Base-by-base conservation (phyloP, 108 stramenopile genomes). In the Nitzschia sp. region DNA sequence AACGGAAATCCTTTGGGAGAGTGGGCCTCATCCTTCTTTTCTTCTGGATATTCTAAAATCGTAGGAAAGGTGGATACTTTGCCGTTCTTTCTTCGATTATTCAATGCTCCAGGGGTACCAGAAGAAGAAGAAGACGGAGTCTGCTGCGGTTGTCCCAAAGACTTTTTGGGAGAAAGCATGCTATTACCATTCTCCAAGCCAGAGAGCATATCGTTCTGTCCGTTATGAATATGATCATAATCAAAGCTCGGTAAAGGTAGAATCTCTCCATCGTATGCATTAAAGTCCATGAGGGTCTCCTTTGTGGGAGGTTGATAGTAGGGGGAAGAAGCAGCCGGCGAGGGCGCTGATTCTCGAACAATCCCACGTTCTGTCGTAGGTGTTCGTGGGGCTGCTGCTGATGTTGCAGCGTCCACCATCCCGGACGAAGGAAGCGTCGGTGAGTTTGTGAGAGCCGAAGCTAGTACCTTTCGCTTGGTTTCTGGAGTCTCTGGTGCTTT, bases 171-270 rank as follows among this genome's bases (percentile, higher is more conserved):
- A 1, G 23, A 62, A 5, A 21, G 6, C 21, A 25, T 34, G 11
- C 1, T 25, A 45, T 35, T 24, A 1, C 26, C 25, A 21, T 54
- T 23, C 33, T 72, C 71, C 36, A 28, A 27, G 18, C 29, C 47
- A 23, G 66, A 42, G 1, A 71, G 23, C 79, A 79, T 83, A 30
- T 83, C 79, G 45, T 81, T 79, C 5, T 68, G 71, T 0, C 67
- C 77, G 0, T 55, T 70, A 25, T 45, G 66, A 47, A 77, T 79
- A 61, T 86, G 81, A 1, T 76, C 81, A 54, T 87, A 87, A 46
- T 87, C 86, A 69, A 87, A 87, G 55, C 81, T 82, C 25, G 70
- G 77, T 21, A 85, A 55, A 11, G 80, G 67, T 13, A 80, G 33
- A 30, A 85, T 70, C 15, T 70, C 62, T 38, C 60, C 72, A 19